Conservation (phyloP, 2,329 filamentous ascomycete species). For the Phialophora chinensis region DNA sequence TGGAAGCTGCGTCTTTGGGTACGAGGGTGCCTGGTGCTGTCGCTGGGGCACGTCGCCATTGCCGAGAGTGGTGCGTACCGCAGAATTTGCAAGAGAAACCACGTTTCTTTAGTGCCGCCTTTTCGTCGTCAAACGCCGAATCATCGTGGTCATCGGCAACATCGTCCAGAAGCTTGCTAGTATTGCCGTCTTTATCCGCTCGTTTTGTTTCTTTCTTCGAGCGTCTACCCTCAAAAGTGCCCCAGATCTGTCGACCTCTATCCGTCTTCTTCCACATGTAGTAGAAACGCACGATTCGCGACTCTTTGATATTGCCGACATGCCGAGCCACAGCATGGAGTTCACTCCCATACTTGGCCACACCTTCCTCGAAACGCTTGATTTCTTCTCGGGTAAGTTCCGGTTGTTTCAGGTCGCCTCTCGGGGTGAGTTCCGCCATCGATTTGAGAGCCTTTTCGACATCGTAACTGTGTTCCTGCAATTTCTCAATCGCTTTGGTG, state of each 20-base stretch:
- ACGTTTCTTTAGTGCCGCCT: constrained; percentile 78
- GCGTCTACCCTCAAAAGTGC: constrained; percentile 82
- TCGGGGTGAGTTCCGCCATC: constrained; percentile 70
- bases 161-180: constrained; percentile 83
- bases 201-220: constrained; percentile 82
- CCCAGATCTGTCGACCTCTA: constrained; percentile 86
- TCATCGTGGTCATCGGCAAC: constrained; percentile 92
- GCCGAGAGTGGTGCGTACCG: constrained; percentile 74
- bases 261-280: constrained; percentile 98
- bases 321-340: constrained; percentile 81
- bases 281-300: constrained; percentile 87
- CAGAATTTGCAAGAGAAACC: constrained; percentile 96
- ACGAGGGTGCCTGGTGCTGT: constrained; percentile 73
- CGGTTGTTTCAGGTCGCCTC: constrained; percentile 80
- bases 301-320: constrained; percentile 76
- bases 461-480: constrained; percentile 76
- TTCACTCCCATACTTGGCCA: constrained; percentile 89
- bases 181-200: constrained; percentile 64
- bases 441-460: constrained; percentile 71
- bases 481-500: constrained; percentile 77
- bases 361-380: constrained; percentile 90
- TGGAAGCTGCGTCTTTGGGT: constrained; percentile 66
- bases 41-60: constrained; percentile 89
- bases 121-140: constrained; percentile 91
- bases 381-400: constrained; percentile 76